phyloP scores from a whole-genome alignment of 177 flowering plant genomes.

The Telopea speciosissima region DNA sequence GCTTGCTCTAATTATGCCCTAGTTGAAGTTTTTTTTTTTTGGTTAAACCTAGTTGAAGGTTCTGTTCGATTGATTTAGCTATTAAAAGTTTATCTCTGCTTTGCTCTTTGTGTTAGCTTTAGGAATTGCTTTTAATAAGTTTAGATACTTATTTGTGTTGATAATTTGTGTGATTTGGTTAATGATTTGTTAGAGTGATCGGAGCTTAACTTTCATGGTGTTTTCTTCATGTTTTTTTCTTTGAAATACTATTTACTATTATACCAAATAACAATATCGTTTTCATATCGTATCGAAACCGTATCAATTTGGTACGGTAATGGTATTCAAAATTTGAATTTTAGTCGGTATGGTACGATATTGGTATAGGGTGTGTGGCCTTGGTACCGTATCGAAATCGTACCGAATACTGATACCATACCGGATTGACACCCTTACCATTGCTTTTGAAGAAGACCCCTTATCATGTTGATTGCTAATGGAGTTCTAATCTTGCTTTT shows the following conservation, averaged over 20 bases:
- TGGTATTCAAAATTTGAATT: too few relatives aligned
- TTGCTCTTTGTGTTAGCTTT: neutral
- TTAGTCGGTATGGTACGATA: too few relatives aligned
- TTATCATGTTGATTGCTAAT: slow-evolving; percentile 11
- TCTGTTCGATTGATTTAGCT: neutral
- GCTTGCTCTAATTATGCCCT: neutral
- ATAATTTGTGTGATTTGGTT: neutral
- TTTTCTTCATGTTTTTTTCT: neutral
- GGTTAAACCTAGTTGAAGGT: too few relatives aligned
- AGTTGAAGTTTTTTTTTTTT: too few relatives aligned
- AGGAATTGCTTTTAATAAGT: neutral
- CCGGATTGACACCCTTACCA: too few relatives aligned
- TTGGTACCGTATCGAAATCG: too few relatives aligned
- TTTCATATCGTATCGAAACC: too few relatives aligned
- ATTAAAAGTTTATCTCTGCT: neutral
- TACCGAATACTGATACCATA: too few relatives aligned
- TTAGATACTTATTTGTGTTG: neutral
- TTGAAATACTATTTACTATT: neutral
- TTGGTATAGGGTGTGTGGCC: too few relatives aligned
- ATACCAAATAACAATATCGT: too few relatives aligned
- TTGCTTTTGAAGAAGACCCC: slow-evolving; percentile 24
- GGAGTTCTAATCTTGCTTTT: slow-evolving; percentile 16
- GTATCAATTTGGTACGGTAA: too few relatives aligned
- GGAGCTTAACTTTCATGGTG: neutral
- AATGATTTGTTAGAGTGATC: too few relatives aligned